Base-by-base conservation (phyloP, 1,139 yeast genomes). In the Diutina catenulata region DNA sequence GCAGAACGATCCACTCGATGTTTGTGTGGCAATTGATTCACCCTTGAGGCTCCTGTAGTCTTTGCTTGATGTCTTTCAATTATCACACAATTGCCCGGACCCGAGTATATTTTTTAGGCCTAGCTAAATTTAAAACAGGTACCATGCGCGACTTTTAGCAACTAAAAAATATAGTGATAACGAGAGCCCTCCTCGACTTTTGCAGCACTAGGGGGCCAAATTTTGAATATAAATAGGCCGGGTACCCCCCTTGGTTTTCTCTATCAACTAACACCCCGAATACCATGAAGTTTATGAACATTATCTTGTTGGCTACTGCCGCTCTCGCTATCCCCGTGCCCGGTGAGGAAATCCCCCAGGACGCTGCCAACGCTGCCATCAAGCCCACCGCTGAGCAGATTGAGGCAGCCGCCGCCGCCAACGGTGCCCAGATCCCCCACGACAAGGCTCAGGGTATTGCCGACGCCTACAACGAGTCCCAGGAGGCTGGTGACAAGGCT, bases 321-420 rank as follows among this genome's bases (percentile, higher is more conserved):
- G 35, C 35, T 25, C n/a, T 31, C 7, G 25, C 35, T 31, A 26
- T 25, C 10, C 35, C 35, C 18, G 15, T 31, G n/a, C 35, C 35
- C 3, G 25, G 11, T 7, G 35, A 31, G 25, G 6, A 21, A n/a
- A n/a, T n/a, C 14, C 15, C 18, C 6, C 13, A n/a, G 7, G 35
- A 24, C 11, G 33, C n/a, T 11, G 20, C 33, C 33, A 29, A 13
- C 13, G 15, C 35, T 11, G 35, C 35, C 18, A 16, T 21, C 13
- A 19, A 31, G 22, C 35, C 35, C n/a, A 21, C 35, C 9, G 35
- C 26, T 14, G 35, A 31, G 9, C 19, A 31, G 4, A 13, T 31
- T 11, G 21, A 21, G 18, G 9, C 8, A 5, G 24, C 35, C 13
- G 35, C 35, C 15, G 6, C 6, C n/a, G 25, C 35, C 9, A 26